These are phyloP conservation scores for Biancaea sappan DNA, from an alignment of 306 rosid species.

Conservation along the genomic window DNA sequence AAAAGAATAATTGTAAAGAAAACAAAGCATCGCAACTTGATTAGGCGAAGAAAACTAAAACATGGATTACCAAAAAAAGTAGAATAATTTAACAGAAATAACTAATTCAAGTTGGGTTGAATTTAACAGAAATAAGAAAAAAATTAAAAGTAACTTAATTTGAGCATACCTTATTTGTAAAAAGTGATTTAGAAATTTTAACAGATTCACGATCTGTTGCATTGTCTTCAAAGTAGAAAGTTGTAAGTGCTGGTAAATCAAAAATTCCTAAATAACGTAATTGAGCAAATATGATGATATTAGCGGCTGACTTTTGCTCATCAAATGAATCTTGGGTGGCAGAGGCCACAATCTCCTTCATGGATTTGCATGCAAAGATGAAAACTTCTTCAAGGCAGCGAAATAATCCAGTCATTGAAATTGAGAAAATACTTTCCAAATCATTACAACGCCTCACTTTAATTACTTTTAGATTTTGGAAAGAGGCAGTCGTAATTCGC, in stretches of 20 bases:
- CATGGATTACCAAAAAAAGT: no score
- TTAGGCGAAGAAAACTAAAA: no score
- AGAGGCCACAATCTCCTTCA: not conserved
- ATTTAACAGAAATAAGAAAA: no score
- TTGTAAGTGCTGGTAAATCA: not conserved
- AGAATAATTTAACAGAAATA: no score
- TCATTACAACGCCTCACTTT: not conserved
- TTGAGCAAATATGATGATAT: not conserved
- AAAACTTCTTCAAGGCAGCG: not conserved
- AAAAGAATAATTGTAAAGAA: no score
- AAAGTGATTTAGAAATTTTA: not conserved
- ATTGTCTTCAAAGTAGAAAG: not conserved
- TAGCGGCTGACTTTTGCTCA: not conserved
- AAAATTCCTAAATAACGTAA: not conserved
- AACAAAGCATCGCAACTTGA: no score
- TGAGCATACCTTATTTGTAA: not conserved
- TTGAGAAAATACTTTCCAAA: constrained; percentile 1
- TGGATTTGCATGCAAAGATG: not conserved
- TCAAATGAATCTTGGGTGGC: not conserved
- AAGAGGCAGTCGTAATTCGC: not conserved
- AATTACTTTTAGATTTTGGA: not conserved
- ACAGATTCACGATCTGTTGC: not conserved
- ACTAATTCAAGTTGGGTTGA: no score
- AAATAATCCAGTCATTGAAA: not conserved
- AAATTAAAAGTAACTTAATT: no score